A percentile compares a stretch with the other conserved stretches of the same genome.
Evolutionary conservation across 306 rosid species (phyloP).

Genomic region (Dicorynia guianensis): DNA sequence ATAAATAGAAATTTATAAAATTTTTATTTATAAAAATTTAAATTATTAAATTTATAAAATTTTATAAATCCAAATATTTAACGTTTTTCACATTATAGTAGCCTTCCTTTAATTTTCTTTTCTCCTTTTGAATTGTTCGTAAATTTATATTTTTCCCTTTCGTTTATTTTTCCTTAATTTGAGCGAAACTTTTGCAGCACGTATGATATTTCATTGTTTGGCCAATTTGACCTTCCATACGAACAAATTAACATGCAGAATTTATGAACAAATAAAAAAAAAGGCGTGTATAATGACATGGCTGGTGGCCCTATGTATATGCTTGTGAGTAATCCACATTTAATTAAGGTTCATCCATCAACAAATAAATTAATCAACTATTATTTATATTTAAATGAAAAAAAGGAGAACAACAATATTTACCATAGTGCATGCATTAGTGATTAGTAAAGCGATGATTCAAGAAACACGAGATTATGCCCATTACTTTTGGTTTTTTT

Average conservation of each 20-base stretch:
- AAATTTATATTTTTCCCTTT: neutral
- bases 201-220: neutral
- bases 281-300: neutral
- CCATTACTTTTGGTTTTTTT: too few species aligned
- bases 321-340: slow-evolving; percentile 3
- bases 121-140: neutral
- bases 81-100: too few species aligned
- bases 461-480: slow-evolving; percentile 22
- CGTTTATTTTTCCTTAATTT: neutral
- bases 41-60: too few species aligned
- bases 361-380: neutral
- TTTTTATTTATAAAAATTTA: too few species aligned
- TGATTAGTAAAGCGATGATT: slow-evolving; percentile 33
- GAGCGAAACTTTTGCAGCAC: slow-evolving; percentile 11
- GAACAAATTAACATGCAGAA: neutral
- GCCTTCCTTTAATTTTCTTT: neutral
- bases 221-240: slow-evolving; percentile 9
- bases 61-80: too few species aligned
- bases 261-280: neutral
- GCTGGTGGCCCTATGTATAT: neutral
- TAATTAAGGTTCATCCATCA: too few species aligned
- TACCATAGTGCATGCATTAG: neutral
- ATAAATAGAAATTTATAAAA: too few species aligned
- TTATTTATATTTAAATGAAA: neutral
- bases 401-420: neutral